A percentile compares a stretch with the other conserved stretches of the same genome.
Evolutionary conservation across 1,139 yeast genomes (phyloP).

Genomic region (Nakaseomyces uthaithaninus): DNA sequence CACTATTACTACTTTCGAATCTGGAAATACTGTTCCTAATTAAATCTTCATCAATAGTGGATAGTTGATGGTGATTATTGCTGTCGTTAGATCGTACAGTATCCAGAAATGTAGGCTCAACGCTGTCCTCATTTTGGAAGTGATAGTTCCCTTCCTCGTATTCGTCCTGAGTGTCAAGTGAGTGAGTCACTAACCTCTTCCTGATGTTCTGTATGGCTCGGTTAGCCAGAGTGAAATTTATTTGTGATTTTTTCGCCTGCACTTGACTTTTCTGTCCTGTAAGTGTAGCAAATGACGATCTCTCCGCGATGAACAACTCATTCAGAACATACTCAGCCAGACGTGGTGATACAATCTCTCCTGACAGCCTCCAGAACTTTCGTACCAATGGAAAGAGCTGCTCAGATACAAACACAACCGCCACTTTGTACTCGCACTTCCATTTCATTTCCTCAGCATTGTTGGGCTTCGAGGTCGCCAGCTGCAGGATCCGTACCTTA

Average conservation of each 20-base stretch:
- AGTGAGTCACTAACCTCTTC: constrained; percentile 65
- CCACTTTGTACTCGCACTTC: constrained; percentile 57
- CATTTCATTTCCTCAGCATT: constrained; percentile 51
- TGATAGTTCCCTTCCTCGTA: constrained; percentile 31
- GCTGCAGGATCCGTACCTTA: constrained; percentile 63
- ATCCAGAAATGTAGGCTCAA: constrained; percentile 6
- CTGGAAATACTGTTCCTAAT: background rate
- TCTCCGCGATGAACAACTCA: constrained; percentile 39
- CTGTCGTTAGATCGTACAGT: constrained; percentile 6
- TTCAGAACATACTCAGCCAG: constrained; percentile 75
- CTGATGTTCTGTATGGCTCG: constrained; percentile 70
- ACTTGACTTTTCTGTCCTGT: background rate
- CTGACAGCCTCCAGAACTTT: constrained; percentile 93
- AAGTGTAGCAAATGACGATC: constrained; percentile 6
- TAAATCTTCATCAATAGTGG: constrained; percentile 1
- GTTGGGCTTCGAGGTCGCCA: constrained; percentile 64
- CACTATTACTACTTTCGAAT: background rate
- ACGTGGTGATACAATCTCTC: constrained; percentile 88
- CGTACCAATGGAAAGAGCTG: constrained; percentile 55
- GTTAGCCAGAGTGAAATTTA: constrained; percentile 66
- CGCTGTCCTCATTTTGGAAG: background rate
- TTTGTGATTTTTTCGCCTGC: constrained; percentile 40
- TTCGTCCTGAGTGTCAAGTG: constrained; percentile 39
- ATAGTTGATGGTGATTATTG: background rate
- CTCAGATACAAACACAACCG: constrained; percentile 60